Percentiles rank a stretch among this genome's conserved stretches.
phyloP scores from a whole-genome alignment of 2,329 filamentous ascomycete species.

The Arthrobotrys pseudoclavata region DNA sequence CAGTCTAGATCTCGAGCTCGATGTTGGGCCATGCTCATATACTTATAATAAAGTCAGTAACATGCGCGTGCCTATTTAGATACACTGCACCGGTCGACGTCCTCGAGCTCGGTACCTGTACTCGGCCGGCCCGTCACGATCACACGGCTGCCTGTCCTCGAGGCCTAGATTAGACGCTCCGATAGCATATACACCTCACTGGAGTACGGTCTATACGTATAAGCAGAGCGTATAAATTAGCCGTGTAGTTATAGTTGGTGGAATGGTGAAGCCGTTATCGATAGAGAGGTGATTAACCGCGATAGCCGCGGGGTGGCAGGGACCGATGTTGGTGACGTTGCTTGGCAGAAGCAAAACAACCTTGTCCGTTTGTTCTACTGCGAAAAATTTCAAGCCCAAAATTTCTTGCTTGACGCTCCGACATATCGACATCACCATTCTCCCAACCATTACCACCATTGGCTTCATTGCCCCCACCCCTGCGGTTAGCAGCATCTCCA shows the following conservation, averaged over 20 bases:
- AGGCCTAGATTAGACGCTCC: too few species aligned
- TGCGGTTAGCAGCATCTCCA: constrained; percentile 9
- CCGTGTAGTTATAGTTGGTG: not conserved
- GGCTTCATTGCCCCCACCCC: constrained; percentile 7
- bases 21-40: not conserved
- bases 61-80: not conserved
- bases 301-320: constrained; percentile 48
- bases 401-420: constrained; percentile 37
- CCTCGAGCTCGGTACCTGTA: too few species aligned
- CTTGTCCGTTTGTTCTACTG: constrained; percentile 35
- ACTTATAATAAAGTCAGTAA: not conserved
- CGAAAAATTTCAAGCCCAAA: constrained; percentile 59
- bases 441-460: constrained; percentile 7
- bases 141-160: too few species aligned
- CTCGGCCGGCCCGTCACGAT: too few species aligned
- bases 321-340: constrained; percentile 37
- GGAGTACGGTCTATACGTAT: not conserved
- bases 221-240: not conserved
- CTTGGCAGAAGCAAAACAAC: constrained; percentile 46
- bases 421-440: constrained; percentile 18
- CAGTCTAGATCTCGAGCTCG: not conserved
- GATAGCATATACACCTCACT: too few species aligned
- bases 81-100: not conserved
- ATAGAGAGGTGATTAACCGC: constrained; percentile 25
- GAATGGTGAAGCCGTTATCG: not conserved